phyloP scores from a whole-genome alignment of 2,329 filamentous ascomycete genomes.

The Pseudomassariella vexata region DNA sequence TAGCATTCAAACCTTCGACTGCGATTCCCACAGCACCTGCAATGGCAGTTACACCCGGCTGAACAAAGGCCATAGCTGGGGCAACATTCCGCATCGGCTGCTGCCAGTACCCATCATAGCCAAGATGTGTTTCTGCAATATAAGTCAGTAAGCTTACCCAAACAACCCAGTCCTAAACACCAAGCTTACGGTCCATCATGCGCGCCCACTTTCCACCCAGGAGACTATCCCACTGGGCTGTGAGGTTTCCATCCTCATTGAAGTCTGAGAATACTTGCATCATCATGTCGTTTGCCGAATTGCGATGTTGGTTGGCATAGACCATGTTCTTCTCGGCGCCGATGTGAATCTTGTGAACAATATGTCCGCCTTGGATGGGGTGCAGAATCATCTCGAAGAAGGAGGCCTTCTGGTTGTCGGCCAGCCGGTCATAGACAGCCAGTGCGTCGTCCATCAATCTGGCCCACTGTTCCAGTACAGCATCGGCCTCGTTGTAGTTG shows the following conservation, averaged over 20 bases:
- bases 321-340: conserved; percentile 42
- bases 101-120: conserved; percentile 56
- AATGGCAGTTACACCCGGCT: conserved; percentile 49
- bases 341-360: conserved; percentile 47
- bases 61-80: conserved; percentile 55
- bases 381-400: conserved; percentile 60
- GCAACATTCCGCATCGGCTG: conserved; percentile 67
- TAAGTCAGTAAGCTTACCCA: conserved; percentile 2
- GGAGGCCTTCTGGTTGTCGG: conserved; percentile 42
- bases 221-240: conserved; percentile 49
- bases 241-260: conserved; percentile 50
- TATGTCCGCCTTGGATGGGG: conserved; percentile 50
- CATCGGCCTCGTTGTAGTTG: conserved; percentile 57
- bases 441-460: conserved; percentile 47
- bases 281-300: conserved; percentile 45
- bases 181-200: conserved; percentile 49
- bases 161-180: neutral
- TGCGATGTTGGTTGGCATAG: conserved; percentile 45
- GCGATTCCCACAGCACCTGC: conserved; percentile 59
- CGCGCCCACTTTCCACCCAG: conserved; percentile 58
- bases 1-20: conserved; percentile 60
- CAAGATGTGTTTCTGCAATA: conserved; percentile 42
- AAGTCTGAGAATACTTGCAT: conserved; percentile 46
- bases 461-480: conserved; percentile 47
- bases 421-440: conserved; percentile 47